Evolutionary conservation across 2,329 filamentous ascomycete genomes (phyloP).

Genomic region (Colletotrichum caudatum): DNA sequence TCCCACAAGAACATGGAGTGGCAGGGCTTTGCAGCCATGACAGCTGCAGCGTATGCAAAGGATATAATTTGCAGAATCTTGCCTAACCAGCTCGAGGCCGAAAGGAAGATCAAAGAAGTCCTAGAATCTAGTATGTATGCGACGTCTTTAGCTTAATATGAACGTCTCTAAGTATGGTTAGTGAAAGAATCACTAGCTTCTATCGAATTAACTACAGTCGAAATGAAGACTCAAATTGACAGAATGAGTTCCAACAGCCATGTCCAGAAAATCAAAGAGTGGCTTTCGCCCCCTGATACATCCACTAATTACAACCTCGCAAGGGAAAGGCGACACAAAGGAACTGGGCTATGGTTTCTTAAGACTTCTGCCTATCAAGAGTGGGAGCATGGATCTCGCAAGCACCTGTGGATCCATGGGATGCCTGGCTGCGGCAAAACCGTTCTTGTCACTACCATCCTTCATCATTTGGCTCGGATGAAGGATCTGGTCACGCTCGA

Average conservation of each 20-base stretch:
- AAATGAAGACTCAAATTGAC: neutral
- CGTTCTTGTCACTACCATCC: conserved; percentile 32
- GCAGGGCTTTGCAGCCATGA: conserved; percentile 52
- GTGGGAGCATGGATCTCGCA: conserved; percentile 39
- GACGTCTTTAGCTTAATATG: neutral
- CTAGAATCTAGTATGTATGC: neutral
- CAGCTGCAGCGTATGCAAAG: conserved; percentile 49
- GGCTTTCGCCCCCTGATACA: conserved; percentile 35
- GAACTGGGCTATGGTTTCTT: conserved; percentile 41
- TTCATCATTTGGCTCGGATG: conserved; percentile 39
- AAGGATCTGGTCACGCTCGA: neutral
- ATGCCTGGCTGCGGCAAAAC: conserved; percentile 44
- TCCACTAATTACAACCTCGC: conserved; percentile 38
- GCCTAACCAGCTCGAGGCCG: conserved; percentile 34
- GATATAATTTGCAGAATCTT: conserved; percentile 38
- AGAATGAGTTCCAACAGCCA: neutral
- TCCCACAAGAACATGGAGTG: conserved; percentile 54
- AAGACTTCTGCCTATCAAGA: conserved; percentile 26
- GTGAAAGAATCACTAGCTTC: neutral
- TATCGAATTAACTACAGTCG: neutral
- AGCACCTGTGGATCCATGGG: conserved; percentile 43
- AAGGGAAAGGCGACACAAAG: conserved; percentile 29
- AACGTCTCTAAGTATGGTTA: neutral
- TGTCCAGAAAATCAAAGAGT: neutral
- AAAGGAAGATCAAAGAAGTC: conserved; percentile 29